A percentile compares a stretch with the other conserved stretches of the same genome.
Conservation (phyloP, 2,329 filamentous ascomycete genomes). For the Cladosporium phlei region DNA sequence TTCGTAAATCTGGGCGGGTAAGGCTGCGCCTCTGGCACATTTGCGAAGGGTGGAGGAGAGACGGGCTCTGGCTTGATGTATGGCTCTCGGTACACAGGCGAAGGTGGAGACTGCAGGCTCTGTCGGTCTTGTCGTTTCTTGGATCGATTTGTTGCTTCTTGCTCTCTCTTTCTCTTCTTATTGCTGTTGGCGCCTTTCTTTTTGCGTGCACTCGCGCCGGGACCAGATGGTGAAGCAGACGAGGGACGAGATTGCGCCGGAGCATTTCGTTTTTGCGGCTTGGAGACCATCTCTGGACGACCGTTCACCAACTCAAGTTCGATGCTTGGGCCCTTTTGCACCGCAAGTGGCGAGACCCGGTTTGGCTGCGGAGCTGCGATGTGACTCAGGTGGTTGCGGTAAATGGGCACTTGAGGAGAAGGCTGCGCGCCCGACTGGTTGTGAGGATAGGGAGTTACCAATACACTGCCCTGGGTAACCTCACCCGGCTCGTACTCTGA, state of each 20-base stretch:
- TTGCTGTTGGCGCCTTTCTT: constrained; percentile 32
- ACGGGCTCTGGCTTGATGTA: constrained; percentile 60
- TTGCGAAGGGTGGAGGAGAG: constrained; percentile 54
- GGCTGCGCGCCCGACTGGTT: constrained; percentile 26
- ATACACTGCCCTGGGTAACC: constrained; percentile 25
- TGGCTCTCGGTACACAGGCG: constrained; percentile 36
- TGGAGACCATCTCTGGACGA: constrained; percentile 29
- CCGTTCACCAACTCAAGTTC: constrained; percentile 46
- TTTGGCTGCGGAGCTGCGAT: constrained; percentile 73
- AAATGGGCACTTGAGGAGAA: constrained; percentile 54
- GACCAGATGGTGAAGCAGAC: constrained; percentile 25
- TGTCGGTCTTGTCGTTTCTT: constrained; percentile 31
- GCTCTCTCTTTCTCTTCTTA: constrained; percentile 34
- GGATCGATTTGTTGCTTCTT: constrained; percentile 17
- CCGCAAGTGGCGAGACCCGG: constrained; percentile 57
- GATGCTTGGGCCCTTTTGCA: constrained; percentile 43
- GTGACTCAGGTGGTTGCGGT: constrained; percentile 57
- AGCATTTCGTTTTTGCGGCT: constrained; percentile 18
- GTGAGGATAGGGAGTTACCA: constrained; percentile 8
- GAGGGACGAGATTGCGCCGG: constrained; percentile 23
- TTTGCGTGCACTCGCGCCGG: constrained; percentile 11
- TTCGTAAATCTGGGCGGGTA: constrained; percentile 28
- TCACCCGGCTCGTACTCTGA: constrained; percentile 35
- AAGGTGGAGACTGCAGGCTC: constrained; percentile 32
- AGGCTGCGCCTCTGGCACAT: constrained; percentile 33